phyloP scores from a whole-genome alignment of 768 basidiomycete species.

The Lactarius tabidus region DNA sequence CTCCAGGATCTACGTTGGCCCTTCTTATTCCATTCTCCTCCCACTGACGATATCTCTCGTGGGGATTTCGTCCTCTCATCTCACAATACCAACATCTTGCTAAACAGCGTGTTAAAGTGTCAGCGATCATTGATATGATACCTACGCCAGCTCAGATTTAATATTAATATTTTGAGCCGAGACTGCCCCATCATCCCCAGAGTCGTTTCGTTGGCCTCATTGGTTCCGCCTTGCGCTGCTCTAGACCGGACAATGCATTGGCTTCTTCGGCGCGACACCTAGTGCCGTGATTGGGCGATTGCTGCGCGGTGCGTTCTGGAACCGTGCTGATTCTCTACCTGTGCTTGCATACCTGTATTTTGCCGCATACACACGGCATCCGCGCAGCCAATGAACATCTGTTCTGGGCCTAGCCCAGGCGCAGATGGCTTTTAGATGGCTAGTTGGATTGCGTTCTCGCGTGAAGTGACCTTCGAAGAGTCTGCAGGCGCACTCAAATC shows the following conservation, averaged over 20 bases:
- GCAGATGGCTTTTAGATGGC: neutral
- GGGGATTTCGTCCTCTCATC: neutral
- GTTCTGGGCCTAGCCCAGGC: neutral
- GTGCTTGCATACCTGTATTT: neutral
- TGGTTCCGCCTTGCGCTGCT: neutral
- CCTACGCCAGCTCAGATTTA: neutral
- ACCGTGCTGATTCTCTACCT: neutral
- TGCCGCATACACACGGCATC: neutral
- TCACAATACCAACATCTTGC: neutral
- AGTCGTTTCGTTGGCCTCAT: neutral
- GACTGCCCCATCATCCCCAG: neutral
- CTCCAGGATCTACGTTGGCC: neutral
- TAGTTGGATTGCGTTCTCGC: neutral
- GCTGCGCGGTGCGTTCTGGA: neutral
- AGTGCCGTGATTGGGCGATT: neutral
- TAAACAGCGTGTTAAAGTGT: neutral
- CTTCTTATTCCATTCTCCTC: neutral
- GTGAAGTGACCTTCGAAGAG: neutral
- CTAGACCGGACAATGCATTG: neutral
- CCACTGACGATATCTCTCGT: neutral
- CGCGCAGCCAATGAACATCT: neutral
- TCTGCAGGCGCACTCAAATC: neutral
- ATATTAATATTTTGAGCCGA: neutral
- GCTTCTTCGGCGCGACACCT: neutral
- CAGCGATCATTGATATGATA: neutral